Evolutionary conservation across 495 filamentous ascomycete genomes (phyloP), one percentile per base, ranked within the genome.

Genomic region (Copromyces sp.): DNA sequence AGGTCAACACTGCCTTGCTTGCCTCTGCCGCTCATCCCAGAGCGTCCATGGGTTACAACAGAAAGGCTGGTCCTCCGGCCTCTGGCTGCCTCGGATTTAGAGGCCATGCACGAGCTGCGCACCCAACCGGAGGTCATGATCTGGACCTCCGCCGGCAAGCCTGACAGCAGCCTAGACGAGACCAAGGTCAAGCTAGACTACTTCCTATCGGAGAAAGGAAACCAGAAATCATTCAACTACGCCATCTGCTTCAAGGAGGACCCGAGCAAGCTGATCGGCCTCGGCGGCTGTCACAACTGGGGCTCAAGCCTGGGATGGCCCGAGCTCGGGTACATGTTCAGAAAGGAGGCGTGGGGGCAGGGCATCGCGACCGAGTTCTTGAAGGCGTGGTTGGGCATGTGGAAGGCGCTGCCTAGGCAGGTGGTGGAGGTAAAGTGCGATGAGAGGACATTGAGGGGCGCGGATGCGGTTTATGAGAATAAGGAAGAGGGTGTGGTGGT

Each of bases 101-200:
- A 78, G 3, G 82, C 69, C 8, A 40, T 86, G 29, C 77, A 83
- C 68, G 68, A 65, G 14, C 71, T 88, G 6, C 85, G 85, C 24
- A 82, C 75, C 32, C 83, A 87, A 75, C 81, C 83, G 4, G 85
- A 87, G 75, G 84, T 87, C 44, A 87, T 88, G 86, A 72, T 69
- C 29, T 86, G 80, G 79, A 84, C 84, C 5, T 29, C n/a, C 0
- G 16, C 65, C n/a, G 83, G 82, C 7, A 69, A 68, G 16, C 74
- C 79, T 11, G 86, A 87, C 71, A 39, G 70, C 9, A 74, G 78
- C 39, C 68, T 84, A 3, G 78, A 77, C 16, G 78, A 79, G 44
- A 83, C 84, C 14, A 73, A 75, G 59, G 68, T 32, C 3, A 77
- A 69, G 44, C 71, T 87, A 61, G 71, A 74, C 7, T 35, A n/a